These are phyloP conservation scores for Saturnispora halmiae DNA, from an alignment of 805 yeast genomes.

Conservation along the genomic window DNA sequence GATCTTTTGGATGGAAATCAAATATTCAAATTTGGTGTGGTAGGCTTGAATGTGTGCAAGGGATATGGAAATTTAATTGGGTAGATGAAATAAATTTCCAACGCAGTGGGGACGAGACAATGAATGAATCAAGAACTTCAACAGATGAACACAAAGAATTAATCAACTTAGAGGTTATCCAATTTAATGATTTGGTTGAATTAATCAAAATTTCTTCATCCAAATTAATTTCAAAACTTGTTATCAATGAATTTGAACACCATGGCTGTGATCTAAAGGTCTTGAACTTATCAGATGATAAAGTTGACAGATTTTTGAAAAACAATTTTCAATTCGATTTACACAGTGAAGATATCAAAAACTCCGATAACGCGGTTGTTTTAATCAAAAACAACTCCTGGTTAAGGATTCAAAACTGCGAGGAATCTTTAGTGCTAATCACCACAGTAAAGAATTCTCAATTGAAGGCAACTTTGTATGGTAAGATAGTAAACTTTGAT, in stretches of 20 bases:
- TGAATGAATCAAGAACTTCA: background rate
- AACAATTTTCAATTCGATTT: constrained; percentile 24
- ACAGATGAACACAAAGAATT: constrained; percentile 14
- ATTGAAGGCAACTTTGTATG: constrained; percentile 28
- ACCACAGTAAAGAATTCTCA: constrained; percentile 23
- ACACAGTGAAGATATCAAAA: background rate
- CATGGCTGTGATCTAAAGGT: constrained; percentile 33
- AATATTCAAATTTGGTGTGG: constrained; percentile 45
- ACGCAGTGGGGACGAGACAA: constrained; percentile 4
- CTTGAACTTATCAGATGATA: constrained; percentile 18
- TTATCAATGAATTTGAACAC: constrained; percentile 39
- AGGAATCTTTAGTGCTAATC: constrained; percentile 27
- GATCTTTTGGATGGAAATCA: constrained; percentile 29
- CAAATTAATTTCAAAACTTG: constrained; percentile 41
- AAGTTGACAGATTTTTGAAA: constrained; percentile 17
- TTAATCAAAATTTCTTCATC: constrained; percentile 38
- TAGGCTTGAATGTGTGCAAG: constrained; percentile 38
- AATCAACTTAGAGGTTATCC: constrained; percentile 11
- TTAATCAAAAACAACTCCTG: constrained; percentile 30
- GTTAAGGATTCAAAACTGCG: constrained; percentile 30
- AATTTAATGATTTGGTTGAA: constrained; percentile 29
- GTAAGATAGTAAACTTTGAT: constrained; percentile 23
- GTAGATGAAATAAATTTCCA: constrained; percentile 25
- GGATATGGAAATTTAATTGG: constrained; percentile 52
- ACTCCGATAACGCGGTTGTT: constrained; percentile 24